A percentile compares a stretch with the other conserved stretches of the same genome.
These are phyloP conservation scores for Citrullus amarus DNA, from an alignment of 306 rosid species.

Conservation along the genomic window DNA sequence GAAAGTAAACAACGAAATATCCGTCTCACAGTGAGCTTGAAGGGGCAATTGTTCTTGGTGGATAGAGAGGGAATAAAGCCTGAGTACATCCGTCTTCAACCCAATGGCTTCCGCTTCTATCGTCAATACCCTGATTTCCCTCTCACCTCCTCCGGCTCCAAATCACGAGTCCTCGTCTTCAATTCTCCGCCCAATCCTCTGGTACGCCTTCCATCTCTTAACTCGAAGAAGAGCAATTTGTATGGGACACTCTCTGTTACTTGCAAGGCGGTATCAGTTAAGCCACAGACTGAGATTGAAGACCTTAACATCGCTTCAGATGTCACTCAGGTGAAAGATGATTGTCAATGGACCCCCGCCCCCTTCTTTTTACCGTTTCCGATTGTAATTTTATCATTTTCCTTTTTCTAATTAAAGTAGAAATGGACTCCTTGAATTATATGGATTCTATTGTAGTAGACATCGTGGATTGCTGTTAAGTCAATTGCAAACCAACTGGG, in stretches of 20 bases:
- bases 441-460: not conserved
- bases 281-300: constrained; percentile 41
- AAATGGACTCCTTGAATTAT: not conserved
- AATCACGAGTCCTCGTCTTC: constrained; percentile 14
- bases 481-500: not conserved
- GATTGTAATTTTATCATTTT: not conserved
- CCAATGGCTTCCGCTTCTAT: constrained; percentile 39
- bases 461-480: not conserved
- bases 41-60: not conserved
- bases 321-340: constrained; percentile 33
- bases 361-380: not conserved
- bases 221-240: constrained; percentile 9
- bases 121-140: constrained; percentile 33
- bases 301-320: constrained; percentile 88
- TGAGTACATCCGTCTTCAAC: not conserved
- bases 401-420: not conserved
- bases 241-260: constrained; percentile 11
- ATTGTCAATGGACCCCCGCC: not conserved
- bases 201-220: constrained; percentile 6
- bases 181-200: constrained; percentile 16
- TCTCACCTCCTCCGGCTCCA: constrained; percentile 19
- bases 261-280: constrained; percentile 62
- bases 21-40: not conserved
- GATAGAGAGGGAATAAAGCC: not conserved
- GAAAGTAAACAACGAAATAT: not conserved